These are phyloP conservation scores for Hemisphaericaspora subhashii DNA, from an alignment of 1,139 yeast species.

Conservation along the genomic window DNA sequence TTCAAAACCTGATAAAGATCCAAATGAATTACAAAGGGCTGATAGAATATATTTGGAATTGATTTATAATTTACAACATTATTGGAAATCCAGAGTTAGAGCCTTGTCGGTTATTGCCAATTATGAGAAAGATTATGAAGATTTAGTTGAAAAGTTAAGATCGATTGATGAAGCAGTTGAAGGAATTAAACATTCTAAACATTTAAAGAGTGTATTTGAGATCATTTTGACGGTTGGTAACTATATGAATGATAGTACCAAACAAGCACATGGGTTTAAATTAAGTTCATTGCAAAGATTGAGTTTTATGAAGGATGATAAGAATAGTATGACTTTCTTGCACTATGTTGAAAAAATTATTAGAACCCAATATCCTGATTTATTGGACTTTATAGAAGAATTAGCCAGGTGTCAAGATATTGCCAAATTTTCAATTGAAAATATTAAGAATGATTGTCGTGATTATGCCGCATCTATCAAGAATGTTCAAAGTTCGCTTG, in stretches of 20 bases:
- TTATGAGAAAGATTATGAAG: constrained; percentile 73
- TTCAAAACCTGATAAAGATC: constrained; percentile 70
- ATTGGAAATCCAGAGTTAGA: constrained; percentile 79
- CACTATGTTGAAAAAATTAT: constrained; percentile 78
- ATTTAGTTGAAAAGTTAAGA: constrained; percentile 58
- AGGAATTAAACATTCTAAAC: constrained; percentile 55
- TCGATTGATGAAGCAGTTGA: constrained; percentile 66
- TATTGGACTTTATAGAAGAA: constrained; percentile 59
- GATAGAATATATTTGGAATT: constrained; percentile 74
- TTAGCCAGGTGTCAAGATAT: constrained; percentile 58
- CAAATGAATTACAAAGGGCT: constrained; percentile 70
- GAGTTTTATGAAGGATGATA: constrained; percentile 74
- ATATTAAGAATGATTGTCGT: constrained; percentile 60
- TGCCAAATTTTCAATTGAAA: constrained; percentile 67
- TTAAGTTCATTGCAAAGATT: constrained; percentile 72
- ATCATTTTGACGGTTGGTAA: constrained; percentile 81
- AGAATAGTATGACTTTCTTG: constrained; percentile 74
- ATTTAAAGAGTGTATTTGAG: constrained; percentile 66
- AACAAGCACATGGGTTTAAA: constrained; percentile 80
- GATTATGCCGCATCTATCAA: constrained; percentile 56
- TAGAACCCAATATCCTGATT: constrained; percentile 66
- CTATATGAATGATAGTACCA: constrained; percentile 77
- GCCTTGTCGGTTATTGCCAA: constrained; percentile 60
- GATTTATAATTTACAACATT: constrained; percentile 72
- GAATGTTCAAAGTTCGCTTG: constrained; percentile 72